Percentiles rank a stretch among this genome's conserved stretches.
Evolutionary conservation across 1,284 basidiomycete genomes (phyloP).

Genomic region (Papiliotrema flavescens): DNA sequence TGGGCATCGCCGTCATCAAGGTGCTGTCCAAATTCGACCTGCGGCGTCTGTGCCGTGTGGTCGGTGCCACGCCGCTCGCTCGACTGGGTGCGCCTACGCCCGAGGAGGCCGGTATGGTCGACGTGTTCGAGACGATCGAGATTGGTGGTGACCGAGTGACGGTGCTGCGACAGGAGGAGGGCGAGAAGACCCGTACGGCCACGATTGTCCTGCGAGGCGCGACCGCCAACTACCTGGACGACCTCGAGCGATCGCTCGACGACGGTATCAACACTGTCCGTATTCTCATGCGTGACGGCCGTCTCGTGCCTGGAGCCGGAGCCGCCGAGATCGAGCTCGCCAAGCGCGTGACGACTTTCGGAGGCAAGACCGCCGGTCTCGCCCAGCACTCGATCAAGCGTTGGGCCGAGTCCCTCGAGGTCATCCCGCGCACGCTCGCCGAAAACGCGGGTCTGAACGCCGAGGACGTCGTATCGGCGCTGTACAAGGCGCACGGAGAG

Average conservation of each 20-base stretch:
- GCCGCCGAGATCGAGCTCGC: constrained; percentile 91
- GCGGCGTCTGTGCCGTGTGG: constrained; percentile 86
- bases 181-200: constrained; percentile 80
- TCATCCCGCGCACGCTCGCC: constrained; percentile 86
- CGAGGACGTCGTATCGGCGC: constrained; percentile 80
- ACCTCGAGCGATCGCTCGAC: constrained; percentile 92
- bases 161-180: constrained; percentile 76
- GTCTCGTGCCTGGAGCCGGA: constrained; percentile 91
- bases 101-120: constrained; percentile 92
- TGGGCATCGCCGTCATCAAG: constrained; percentile 92
- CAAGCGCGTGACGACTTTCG: constrained; percentile 76
- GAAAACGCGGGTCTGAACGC: constrained; percentile 96
- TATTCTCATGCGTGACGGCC: constrained; percentile 80
- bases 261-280: constrained; percentile 98
- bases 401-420: constrained; percentile 86
- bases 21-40: constrained; percentile 98
- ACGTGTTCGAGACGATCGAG: constrained; percentile 92
- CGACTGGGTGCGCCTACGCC: constrained; percentile 92
- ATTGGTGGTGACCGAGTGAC: constrained; percentile 98
- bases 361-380: constrained; percentile 82
- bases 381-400: constrained; percentile 91
- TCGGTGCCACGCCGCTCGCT: constrained; percentile 93
- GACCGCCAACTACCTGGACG: constrained; percentile 90
- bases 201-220: constrained; percentile 97
- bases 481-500: constrained; percentile 87